These are phyloP conservation scores for Nothophoma quercina DNA, from an alignment of 2,329 filamentous ascomycete genomes.

Conservation along the genomic window DNA sequence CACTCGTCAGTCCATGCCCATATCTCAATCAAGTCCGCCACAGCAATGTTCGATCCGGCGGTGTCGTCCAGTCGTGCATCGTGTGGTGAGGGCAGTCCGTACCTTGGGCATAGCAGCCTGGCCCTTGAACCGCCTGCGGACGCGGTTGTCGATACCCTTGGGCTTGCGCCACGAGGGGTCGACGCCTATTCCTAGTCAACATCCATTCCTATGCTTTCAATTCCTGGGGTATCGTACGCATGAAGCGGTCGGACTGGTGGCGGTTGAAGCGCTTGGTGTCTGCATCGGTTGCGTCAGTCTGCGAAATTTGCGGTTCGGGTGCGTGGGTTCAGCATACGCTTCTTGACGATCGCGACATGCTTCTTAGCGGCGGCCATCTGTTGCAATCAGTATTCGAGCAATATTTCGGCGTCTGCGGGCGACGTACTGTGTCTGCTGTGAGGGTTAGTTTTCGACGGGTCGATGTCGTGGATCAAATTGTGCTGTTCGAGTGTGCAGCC, in stretches of 20 bases:
- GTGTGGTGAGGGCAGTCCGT: conserved; percentile 55
- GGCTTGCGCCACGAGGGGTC: conserved; percentile 96
- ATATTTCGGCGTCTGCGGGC: conserved; percentile 4
- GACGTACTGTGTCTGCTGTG: conserved; percentile 51
- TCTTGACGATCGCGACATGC: conserved; percentile 99
- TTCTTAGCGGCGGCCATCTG: conserved; percentile 99
- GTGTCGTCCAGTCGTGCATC: neutral
- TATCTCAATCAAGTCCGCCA: conserved; percentile 2
- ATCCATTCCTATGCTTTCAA: conserved; percentile 17
- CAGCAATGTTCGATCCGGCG: neutral
- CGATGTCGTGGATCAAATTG: conserved; percentile 27
- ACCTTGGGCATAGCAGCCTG: conserved; percentile 98
- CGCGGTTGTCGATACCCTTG: conserved; percentile 99
- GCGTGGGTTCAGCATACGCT: conserved; percentile 76
- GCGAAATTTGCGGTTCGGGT: conserved; percentile 34
- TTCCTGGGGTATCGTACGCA: conserved; percentile 60
- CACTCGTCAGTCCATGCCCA: conserved; percentile 39
- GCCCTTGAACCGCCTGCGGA: conserved; percentile 96
- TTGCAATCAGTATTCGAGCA: conserved; percentile 31
- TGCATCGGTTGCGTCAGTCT: conserved; percentile 55
- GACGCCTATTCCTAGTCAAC: conserved; percentile 60
- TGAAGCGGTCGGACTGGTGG: conserved; percentile 98
- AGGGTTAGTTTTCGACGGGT: conserved; percentile 40
- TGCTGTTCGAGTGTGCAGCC: conserved; percentile 25
- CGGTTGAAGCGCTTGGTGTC: conserved; percentile 94